Evolutionary conservation across 2,329 filamentous ascomycete species (phyloP).

Genomic region (Sodiomyces alkalinus): DNA sequence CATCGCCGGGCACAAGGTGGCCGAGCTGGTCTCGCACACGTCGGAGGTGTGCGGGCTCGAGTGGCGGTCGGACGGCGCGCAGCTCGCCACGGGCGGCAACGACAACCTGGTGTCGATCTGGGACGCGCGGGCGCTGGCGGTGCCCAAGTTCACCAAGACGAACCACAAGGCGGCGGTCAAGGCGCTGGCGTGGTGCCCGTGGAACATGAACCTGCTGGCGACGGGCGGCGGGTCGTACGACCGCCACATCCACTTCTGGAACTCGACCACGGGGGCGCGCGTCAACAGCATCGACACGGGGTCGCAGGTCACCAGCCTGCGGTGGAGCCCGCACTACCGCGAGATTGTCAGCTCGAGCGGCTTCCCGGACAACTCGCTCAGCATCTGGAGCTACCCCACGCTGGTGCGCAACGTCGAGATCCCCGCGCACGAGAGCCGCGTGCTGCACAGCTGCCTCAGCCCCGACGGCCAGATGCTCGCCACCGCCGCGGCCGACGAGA

Average conservation of each 20-base stretch:
- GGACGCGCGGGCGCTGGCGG: slow-evolving; percentile 85
- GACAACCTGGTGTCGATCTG: slow-evolving; percentile 99
- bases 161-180: slow-evolving; percentile 99
- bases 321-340: slow-evolving; percentile 94
- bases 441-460: slow-evolving; percentile 91
- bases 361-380: slow-evolving; percentile 97
- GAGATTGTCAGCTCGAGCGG: slow-evolving; percentile 96
- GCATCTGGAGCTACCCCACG: slow-evolving; percentile 98
- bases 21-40: slow-evolving; percentile 91
- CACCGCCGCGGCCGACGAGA: slow-evolving; percentile 90
- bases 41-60: slow-evolving; percentile 96
- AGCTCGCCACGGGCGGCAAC: slow-evolving; percentile 94
- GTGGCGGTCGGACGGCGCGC: slow-evolving; percentile 91
- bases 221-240: slow-evolving; percentile 95
- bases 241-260: slow-evolving; percentile 99
- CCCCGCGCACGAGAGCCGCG: slow-evolving; percentile 89
- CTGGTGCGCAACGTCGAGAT: slow-evolving; percentile 97
- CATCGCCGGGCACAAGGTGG: slow-evolving; percentile 93
- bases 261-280: slow-evolving; percentile 90
- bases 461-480: slow-evolving; percentile 97
- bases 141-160: slow-evolving; percentile 98
- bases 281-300: slow-evolving; percentile 99
- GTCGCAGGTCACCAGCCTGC: slow-evolving; percentile 88
- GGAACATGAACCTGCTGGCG: slow-evolving; percentile 93
- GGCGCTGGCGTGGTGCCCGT: slow-evolving; percentile 96